Conservation (phyloP, 208 protist species). For the Naegleria lovaniensis region DNA sequence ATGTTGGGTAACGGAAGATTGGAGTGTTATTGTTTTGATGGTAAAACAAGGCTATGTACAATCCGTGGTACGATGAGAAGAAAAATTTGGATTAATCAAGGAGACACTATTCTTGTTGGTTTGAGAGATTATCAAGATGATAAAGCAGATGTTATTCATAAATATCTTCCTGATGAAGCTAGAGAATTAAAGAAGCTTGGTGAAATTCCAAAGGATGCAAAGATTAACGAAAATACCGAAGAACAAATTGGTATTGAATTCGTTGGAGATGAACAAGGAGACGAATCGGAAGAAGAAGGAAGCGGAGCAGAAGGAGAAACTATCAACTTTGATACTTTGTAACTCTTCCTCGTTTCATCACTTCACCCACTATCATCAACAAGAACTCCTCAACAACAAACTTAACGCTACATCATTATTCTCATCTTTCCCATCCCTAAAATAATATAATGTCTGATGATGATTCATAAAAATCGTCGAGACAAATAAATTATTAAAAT, state of each 20-base stretch:
- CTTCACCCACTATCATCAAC: too few species aligned
- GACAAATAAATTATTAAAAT: background rate
- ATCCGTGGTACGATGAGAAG: conserved; percentile 82
- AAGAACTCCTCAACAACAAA: too few species aligned
- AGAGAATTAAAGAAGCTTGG: conserved; percentile 57
- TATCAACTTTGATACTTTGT: background rate
- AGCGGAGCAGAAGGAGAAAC: background rate
- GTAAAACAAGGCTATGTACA: conserved; percentile 65
- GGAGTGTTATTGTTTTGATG: conserved; percentile 84
- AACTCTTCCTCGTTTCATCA: background rate
- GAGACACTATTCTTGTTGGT: conserved; percentile 77
- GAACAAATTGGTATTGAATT: conserved; percentile 5
- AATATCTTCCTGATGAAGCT: conserved; percentile 77
- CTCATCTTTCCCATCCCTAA: too few species aligned
- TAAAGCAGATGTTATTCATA: conserved; percentile 85
- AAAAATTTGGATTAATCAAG: conserved; percentile 56
- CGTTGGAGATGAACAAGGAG: background rate
- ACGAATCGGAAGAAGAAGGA: background rate
- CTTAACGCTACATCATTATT: too few species aligned
- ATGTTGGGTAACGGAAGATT: conserved; percentile 95
- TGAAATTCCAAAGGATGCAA: conserved; percentile 54
- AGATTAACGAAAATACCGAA: conserved; percentile 22
- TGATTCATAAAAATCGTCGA: too few species aligned
- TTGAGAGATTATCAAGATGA: conserved; percentile 77
- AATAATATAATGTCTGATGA: too few species aligned